Conservation (phyloP, 2,329 filamentous ascomycete species). For the Beauveria scarabaeidicola region DNA sequence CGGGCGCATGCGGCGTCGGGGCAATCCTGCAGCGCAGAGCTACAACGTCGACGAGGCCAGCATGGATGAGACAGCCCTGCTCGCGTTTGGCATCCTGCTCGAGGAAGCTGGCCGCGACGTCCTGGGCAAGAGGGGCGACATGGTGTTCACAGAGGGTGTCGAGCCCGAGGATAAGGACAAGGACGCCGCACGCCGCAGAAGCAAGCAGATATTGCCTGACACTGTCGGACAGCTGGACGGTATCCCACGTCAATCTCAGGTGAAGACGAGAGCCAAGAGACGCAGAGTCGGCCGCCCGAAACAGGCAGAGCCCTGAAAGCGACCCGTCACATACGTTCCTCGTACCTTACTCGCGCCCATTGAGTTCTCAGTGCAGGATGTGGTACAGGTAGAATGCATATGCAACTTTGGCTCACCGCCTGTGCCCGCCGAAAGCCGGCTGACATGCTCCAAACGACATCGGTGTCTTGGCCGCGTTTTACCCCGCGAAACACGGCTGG, state of each 20-base stretch:
- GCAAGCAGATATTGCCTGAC: neutral
- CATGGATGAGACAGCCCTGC: slow-evolving; percentile 70
- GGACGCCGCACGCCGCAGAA: neutral
- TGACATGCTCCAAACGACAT: neutral
- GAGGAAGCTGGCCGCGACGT: slow-evolving; percentile 58
- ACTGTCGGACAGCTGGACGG: neutral
- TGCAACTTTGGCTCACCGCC: neutral
- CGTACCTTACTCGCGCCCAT: too few species aligned
- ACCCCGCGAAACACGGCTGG: neutral
- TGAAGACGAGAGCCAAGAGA: neutral
- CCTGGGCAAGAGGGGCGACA: slow-evolving; percentile 57
- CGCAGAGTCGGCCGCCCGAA: neutral
- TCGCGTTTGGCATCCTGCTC: slow-evolving; percentile 66
- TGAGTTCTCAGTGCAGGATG: neutral
- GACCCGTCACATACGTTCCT: too few species aligned
- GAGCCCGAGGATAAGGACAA: neutral
- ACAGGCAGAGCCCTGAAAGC: neutral
- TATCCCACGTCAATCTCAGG: neutral
- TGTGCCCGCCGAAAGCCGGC: neutral
- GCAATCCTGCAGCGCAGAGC: slow-evolving; percentile 12
- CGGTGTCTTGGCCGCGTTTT: neutral
- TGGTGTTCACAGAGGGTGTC: slow-evolving; percentile 59
- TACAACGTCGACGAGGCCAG: slow-evolving; percentile 43
- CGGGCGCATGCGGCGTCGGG: slow-evolving; percentile 12
- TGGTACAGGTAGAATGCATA: neutral